Base-by-base conservation (phyloP, 2,329 filamentous ascomycete species). In the Eurotiales sp. region DNA sequence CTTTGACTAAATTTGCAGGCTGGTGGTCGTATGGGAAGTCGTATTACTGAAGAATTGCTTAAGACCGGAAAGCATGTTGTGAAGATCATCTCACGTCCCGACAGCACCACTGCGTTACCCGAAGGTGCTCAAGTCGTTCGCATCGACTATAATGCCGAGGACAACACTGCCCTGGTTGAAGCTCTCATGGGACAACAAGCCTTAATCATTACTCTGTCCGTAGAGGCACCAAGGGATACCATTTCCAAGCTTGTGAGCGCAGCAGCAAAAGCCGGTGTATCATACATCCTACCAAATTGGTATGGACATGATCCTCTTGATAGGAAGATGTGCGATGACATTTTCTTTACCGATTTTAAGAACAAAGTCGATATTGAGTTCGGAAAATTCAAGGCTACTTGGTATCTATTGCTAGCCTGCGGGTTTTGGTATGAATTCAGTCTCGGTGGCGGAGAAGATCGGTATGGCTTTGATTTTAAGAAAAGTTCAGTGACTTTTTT, bases 371-470 rank as follows among this genome's bases (percentile, higher is more conserved):
- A 17, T n/a, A n/a, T 30, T 14, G 45, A 53, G n/a, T 69, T 79
- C 40, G 65, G 75, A 54, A 50, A 52, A 1, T 62, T 72, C 0
- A 73, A 72, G 4, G 71, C 70, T 22, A 59, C 66, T 30, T 81
- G 47, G 3, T 54, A 74, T 70, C 69, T 82, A 42, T 64, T 62
- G 0, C 55, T 79, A 5, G 58, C 58, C 30, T 77, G 70, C 56
- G 71, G 75, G 0, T 79, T 79, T 57, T 81, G 78, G 78, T 81
- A 79, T 59, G 76, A 81, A 44, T 79, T 71, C 54, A 77, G 74
- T 46, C 59, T 81, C 3, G 72, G 64, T 0, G 65, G 67, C 2
- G 62, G 62, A 0, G 46, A 64, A 1, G 45, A 55, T 19, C 61
- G 63, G 37, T 79, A 69, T 53, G 80, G 80, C 1, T 78, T 82